Base-by-base conservation (phyloP, 2,329 filamentous ascomycete species). In the Sporothrix inflata region DNA sequence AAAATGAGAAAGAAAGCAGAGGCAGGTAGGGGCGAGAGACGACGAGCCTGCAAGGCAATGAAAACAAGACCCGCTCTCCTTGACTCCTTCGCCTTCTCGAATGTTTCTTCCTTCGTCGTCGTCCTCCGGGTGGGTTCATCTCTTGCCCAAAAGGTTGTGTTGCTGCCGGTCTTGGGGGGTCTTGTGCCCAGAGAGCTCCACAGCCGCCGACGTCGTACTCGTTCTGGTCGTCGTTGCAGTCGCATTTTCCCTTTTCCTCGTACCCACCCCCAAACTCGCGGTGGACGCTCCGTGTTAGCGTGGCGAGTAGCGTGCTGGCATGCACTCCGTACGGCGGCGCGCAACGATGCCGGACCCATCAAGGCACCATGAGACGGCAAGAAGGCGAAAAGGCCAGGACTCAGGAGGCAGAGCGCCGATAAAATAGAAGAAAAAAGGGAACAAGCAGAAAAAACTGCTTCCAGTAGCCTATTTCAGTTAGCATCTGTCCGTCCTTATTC, bases 281-380 rank as follows among this genome's bases (percentile, higher is more conserved):
- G 65, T 57, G 67, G 34, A 12, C 21, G 49, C 51, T 69, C 67
- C 38, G 40, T 30, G 6, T 60, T 57, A 60, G 51, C 47, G 47
- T 57, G 67, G 49, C 34, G 16, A 57, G 53, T 61, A 49, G 53
- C 27, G 55, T 40, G 55, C 42, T 47, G 68, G 40, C 27, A 70
- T 70, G 55, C 27, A 69, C 70, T 72, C 71, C 65, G 71, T 69
- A 53, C 71, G 30, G 66, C 71, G 67, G 71, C 71, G 71, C 57
- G 69, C 69, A 71, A 71, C 57, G 57, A 65, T 65, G 57, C 57
- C 69, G 57, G 57, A 27, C 45, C 69, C 69, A 63, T 63, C 55
- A 47, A 65, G 69, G 45, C 47, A 53, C 65, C 65, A 40, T 53
- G 34, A 34, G 24, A 57, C 34, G 49, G n/a, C 34, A 40, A 27